Evolutionary conservation across 2,329 filamentous ascomycete species (phyloP).

Genomic region (Boeremia exigua): DNA sequence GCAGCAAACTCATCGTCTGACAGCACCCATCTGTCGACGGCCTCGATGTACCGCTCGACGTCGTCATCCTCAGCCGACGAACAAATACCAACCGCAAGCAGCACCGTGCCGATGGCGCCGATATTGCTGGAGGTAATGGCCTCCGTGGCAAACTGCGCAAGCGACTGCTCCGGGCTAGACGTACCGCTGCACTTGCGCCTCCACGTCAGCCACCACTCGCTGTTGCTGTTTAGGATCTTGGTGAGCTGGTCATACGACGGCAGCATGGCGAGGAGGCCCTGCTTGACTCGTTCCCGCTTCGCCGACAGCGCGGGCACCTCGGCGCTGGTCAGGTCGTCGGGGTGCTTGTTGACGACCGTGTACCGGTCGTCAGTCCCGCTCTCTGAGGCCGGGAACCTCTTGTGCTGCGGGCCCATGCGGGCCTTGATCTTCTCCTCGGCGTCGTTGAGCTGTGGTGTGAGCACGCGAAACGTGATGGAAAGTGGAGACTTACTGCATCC

Average conservation of each 20-base stretch:
- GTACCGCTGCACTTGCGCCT: conserved; percentile 53
- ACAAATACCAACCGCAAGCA: conserved; percentile 48
- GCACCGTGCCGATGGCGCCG: conserved; percentile 46
- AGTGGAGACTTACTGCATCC: conserved; percentile 42
- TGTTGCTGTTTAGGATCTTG: conserved; percentile 43
- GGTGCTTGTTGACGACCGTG: conserved; percentile 40
- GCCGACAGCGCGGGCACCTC: conserved; percentile 28
- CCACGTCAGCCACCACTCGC: conserved; percentile 53
- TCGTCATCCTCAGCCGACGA: conserved; percentile 52
- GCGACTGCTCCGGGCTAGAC: conserved; percentile 45
- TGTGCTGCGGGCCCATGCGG: conserved; percentile 30
- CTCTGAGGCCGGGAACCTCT: conserved; percentile 21
- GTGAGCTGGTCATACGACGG: conserved; percentile 44
- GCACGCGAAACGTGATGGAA: conserved; percentile 3
- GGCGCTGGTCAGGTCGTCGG: conserved; percentile 31
- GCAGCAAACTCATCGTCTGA: conserved; percentile 58
- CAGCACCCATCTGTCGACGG: conserved; percentile 56
- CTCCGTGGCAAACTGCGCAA: conserved; percentile 51
- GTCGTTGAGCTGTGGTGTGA: conserved; percentile 43
- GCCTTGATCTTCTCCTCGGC: conserved; percentile 41
- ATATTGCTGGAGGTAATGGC: conserved; percentile 53
- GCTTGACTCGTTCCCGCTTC: conserved; percentile 46
- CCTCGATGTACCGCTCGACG: conserved; percentile 54
- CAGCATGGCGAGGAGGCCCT: conserved; percentile 43
- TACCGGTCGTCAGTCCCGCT: conserved; percentile 28